Evolutionary conservation across 306 rosid species (phyloP), one percentile per base, ranked within the genome.

Genomic region (Citrullus colocynthis): DNA sequence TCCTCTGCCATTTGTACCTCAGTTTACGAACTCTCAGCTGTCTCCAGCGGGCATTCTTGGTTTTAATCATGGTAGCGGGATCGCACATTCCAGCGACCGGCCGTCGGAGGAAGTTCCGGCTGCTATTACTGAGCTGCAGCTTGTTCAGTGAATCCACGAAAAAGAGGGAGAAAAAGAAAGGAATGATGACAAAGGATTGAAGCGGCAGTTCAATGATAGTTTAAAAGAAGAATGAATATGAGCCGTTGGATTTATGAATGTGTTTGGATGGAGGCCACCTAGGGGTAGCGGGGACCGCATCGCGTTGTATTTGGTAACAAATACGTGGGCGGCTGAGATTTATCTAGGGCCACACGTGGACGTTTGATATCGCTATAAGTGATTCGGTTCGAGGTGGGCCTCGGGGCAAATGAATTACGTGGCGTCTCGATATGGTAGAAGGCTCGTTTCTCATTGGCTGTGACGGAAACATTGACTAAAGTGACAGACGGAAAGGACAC

Each of bases 241-340:
- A 34, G 13, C 85, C 96, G 91, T 89, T 62, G 86, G 80, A 5
- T 77, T 6, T 0, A 1, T 2, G 0, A 4, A 4, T 15, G 37
- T 21, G 55, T 67, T 28, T 21, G 41, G 88, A 88, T 84, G 59
- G 3, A 59, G 49, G 83, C 88, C 97, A 89, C 79, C 71, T 87
- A 84, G 85, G 83, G 84, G 3, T 14, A 3, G 0, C 2, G 45
- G 2, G 85, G 87, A 82, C 87, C 85, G 79, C 71, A 7, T 12
- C 13, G 83, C 48, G 63, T 83, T 84, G 82, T 85, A 80, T 79
- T 80, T 80, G 81, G 2, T 37, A 71, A 56, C 5, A 11, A 61
- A 76, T 85, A 90, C 91, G 96, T 94, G 98, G 93, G 82, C 92
- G 96, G 93, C 4, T 16, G 21, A 41, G 95, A 92, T 81, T 5